phyloP scores from a whole-genome alignment of 257 asterid genomes.

The Penstemon barbatus region DNA sequence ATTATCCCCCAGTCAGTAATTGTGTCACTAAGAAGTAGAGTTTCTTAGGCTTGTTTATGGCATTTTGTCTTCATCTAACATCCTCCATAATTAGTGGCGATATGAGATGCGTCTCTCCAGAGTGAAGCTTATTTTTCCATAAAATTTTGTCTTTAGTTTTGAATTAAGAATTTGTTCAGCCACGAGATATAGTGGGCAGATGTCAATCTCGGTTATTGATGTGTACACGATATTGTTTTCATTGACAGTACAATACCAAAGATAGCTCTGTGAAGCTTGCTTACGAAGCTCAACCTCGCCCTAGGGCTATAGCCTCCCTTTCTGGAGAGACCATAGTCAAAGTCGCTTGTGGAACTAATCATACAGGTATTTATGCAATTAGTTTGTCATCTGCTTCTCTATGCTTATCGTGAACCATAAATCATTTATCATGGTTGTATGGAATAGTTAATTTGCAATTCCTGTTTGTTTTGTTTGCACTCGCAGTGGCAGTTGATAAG shows the following conservation, averaged over 20 bases:
- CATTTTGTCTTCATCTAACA: not conserved
- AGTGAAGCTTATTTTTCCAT: not conserved
- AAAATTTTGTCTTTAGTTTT: not conserved
- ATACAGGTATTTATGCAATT: conserved; percentile 60
- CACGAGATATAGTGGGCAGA: not conserved
- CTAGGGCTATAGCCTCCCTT: conserved; percentile 77
- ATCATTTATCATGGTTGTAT: not conserved
- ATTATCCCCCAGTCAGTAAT: not conserved
- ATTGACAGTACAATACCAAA: conserved; percentile 80
- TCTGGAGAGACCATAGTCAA: conserved; percentile 89
- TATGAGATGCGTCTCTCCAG: not conserved
- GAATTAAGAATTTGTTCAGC: not conserved
- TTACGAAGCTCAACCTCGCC: conserved; percentile 97
- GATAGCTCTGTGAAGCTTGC: conserved; percentile 97
- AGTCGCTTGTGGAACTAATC: conserved; percentile 95
- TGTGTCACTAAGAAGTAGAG: conserved; percentile 1
- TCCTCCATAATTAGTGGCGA: not conserved
- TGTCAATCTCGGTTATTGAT: conserved; percentile 6
- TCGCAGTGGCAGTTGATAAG: conserved; percentile 88
- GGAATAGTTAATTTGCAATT: conserved; percentile 24
- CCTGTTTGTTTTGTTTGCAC: conserved; percentile 33
- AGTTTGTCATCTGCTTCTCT: not conserved
- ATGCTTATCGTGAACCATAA: not conserved
- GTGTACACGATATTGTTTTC: conserved; percentile 11
- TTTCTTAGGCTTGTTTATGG: not conserved